Evolutionary conservation across 352 stramenopile species (phyloP), one percentile per base, ranked within the genome.

Genomic region (Phytophthora pisi): DNA sequence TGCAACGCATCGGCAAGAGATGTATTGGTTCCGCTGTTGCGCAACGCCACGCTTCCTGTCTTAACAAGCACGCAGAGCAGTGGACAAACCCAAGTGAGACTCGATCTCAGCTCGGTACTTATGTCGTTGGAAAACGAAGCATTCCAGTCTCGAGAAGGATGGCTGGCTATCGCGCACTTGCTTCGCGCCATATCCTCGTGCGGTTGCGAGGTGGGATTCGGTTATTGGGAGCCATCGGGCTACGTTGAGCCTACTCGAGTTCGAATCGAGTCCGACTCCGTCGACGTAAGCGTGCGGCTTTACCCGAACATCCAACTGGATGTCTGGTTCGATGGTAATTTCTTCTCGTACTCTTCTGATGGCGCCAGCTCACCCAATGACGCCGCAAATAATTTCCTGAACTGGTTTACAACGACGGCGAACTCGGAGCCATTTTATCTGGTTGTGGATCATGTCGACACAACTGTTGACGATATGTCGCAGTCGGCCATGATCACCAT

Each of bases 101-200:
- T 73, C 0, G 49, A 65, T 6, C 56, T 73, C 8, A 60, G 52
- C 10, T 47, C 54, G 2, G 7, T 28, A 15, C 54, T 73, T 9
- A 23, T 73, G 54, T 69, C 66, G 18, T 20, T 73, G 1, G 9
- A 30, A 10, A 51, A 50, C 20, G 15, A 55, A 2, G 59, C 53
- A 4, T 73, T 73, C 40, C 30, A 60, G 26, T 69, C 66, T 38
- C 46, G 34, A 7, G 53, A 73, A 24, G 66, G 59, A 8, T 73
- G 66, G 59, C 47, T 61, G 15, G 59, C 47, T 24, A 58, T 73
- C 16, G 40, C 66, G 2, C 46, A 68, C 7, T 45, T 68, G 26
- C 38, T 73, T 34, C 20, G 53, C 16, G 15, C 52, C 2, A 57
- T 72, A 5, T 47, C 38, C 1, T 34, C 36, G 1, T 68, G 60